phyloP scores from a whole-genome alignment of 225 moss, liverwort and hornwort species.

The Straminergon stramineum region DNA sequence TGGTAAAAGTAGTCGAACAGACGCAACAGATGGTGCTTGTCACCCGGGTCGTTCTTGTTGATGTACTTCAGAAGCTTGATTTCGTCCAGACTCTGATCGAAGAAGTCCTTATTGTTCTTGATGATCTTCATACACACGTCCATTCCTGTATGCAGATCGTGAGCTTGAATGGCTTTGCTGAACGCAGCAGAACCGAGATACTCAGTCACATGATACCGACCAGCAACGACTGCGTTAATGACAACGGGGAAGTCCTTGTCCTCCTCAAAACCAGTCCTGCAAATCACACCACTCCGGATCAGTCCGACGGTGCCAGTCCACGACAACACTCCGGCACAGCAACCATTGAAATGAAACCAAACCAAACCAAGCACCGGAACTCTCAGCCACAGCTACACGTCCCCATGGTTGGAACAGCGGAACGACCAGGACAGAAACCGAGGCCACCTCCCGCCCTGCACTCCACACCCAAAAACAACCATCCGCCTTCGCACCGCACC shows the following conservation, averaged over 20 bases:
- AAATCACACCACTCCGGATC: not conserved
- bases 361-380: not conserved
- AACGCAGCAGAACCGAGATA: conserved; percentile 96
- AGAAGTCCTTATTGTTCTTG: conserved; percentile 98
- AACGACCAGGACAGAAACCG: not conserved
- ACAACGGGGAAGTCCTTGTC: conserved; percentile 59
- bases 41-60: conserved; percentile 93
- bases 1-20: conserved; percentile 91
- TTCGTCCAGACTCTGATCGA: conserved; percentile 98
- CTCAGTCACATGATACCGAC: conserved; percentile 93
- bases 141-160: conserved; percentile 96
- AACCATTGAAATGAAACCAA: not conserved
- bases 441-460: not conserved
- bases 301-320: not conserved
- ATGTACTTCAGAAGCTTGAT: conserved; percentile 98
- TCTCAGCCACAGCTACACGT: not conserved
- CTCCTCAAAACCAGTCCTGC: conserved; percentile 39
- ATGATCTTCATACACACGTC: conserved; percentile 68
- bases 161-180: conserved; percentile 99
- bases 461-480: not conserved
- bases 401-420: not conserved
- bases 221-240: conserved; percentile 31
- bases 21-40: conserved; percentile 73
- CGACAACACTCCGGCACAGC: not conserved
- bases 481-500: conserved; percentile 7